Conservation (phyloP, 169 alveolate species). For the Plasmodium cynomolgi region DNA sequence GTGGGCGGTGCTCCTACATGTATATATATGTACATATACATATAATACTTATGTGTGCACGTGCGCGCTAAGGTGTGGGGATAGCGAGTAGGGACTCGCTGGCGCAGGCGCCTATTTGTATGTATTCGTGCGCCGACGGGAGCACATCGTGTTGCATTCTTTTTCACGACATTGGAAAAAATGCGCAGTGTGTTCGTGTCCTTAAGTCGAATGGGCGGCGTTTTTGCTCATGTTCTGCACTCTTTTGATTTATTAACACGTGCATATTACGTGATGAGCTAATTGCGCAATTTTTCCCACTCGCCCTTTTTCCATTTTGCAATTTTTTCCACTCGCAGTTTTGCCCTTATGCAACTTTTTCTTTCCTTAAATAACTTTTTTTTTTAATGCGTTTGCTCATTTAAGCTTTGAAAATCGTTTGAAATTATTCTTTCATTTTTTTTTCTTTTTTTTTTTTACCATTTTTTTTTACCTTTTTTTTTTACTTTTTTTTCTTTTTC, state of each 20-base stretch:
- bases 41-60: neutral
- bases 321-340: neutral
- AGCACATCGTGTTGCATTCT: neutral
- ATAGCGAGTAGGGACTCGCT: neutral
- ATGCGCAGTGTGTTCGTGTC: neutral
- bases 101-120: neutral
- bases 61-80: neutral
- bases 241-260: neutral
- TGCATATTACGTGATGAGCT: neutral
- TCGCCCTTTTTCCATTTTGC: neutral
- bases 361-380: neutral
- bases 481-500: neutral
- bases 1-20: neutral
- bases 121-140: neutral
- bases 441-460: neutral
- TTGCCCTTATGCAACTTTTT: neutral
- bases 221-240: neutral
- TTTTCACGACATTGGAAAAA: constrained; percentile 4
- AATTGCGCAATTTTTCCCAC: neutral
- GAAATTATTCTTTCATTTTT: constrained; percentile 1
- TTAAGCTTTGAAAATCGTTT: constrained; percentile 7
- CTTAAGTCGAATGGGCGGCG: neutral
- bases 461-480: neutral
- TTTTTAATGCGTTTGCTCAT: constrained; percentile 1
- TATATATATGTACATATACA: neutral